A percentile compares a stretch with the other conserved stretches of the same genome.
Evolutionary conservation across 2,329 filamentous ascomycete species (phyloP).

Genomic region (Botrytis paeoniae): DNA sequence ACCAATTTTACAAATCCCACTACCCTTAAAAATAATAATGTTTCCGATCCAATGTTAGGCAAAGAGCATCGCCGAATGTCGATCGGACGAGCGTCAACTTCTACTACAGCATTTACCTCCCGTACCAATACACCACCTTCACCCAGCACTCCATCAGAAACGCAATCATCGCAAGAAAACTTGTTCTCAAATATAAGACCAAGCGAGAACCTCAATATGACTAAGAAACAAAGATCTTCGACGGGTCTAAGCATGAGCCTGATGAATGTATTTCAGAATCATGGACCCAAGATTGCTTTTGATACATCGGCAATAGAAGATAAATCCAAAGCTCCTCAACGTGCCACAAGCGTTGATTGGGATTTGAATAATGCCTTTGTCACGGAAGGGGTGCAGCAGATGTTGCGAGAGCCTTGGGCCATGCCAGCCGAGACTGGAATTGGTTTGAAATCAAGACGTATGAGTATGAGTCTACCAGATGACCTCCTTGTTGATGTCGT

Average conservation of each 20-base stretch:
- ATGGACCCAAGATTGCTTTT: constrained; percentile 27
- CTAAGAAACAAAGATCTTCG: constrained; percentile 47
- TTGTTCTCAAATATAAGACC: neutral
- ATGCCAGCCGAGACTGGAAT: constrained; percentile 67
- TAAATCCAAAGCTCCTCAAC: constrained; percentile 9
- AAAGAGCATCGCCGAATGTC: constrained; percentile 25
- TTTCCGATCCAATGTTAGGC: constrained; percentile 24
- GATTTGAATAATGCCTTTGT: constrained; percentile 2
- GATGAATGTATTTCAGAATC: constrained; percentile 27
- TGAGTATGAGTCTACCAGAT: constrained; percentile 71
- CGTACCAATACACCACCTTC: constrained; percentile 42
- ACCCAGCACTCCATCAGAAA: constrained; percentile 43
- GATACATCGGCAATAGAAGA: constrained; percentile 20
- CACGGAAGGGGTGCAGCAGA: constrained; percentile 30
- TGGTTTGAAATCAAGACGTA: constrained; percentile 73
- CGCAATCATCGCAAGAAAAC: constrained; percentile 16
- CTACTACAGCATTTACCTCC: constrained; percentile 28
- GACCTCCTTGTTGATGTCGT: constrained; percentile 70
- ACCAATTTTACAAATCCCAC: constrained; percentile 10
- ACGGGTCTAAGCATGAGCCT: constrained; percentile 30
- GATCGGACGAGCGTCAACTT: constrained; percentile 27
- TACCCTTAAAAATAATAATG: constrained; percentile 20
- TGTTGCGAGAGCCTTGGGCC: constrained; percentile 50
- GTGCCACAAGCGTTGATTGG: constrained; percentile 34
- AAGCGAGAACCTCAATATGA: constrained; percentile 41